Base-by-base conservation (phyloP, 2,329 filamentous ascomycete species). In the Colletotrichum truncatum region DNA sequence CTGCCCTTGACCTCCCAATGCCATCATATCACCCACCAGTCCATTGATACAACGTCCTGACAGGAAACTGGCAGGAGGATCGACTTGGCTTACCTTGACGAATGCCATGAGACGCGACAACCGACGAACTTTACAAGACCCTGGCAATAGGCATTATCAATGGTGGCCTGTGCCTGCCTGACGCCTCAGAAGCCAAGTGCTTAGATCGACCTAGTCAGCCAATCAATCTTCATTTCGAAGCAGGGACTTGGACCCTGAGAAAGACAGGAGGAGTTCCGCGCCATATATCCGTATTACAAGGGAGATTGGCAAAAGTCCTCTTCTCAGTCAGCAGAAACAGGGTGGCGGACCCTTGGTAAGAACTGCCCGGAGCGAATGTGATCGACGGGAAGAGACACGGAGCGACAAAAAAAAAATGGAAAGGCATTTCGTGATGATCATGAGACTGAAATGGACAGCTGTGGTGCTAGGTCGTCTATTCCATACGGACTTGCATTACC, bases 201-300 rank as follows among this genome's bases (percentile, higher is more conserved):
- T 61, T 14, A 32, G 61, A 48, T 61, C 39, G 46, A 48, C 46
- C 11, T 6, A 12, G 18, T 12, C 30, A 60, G n/a, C 61, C 61
- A 64, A 64, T 64, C 55, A 61, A 43, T 30, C 21, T 18, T 46
- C 14, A 16, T 23, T 38, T 30, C 25, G 11, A n/a, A 25, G 25
- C 41, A 12, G 18, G 38, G 25, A 60, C 38, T 26, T 64, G 43
- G 55, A 60, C 54, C 39, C 46, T 64, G 55, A 64, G 56, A 53
- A 64, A 53, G 55, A 60, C 23, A 25, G 7, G 34, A 46, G 48
- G 38, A 54, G 21, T 25, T 32, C 34, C 56, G 28, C 21, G 23
- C 25, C 30, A 4, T 30, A n/a, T n/a, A n/a, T n/a, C n/a, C n/a
- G 51, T 48, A 46, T 55, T 48, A 26, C 43, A 48, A 39, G 39